phyloP scores from a whole-genome alignment of 441 rosid genomes.

The Codiaeum variegatum region DNA sequence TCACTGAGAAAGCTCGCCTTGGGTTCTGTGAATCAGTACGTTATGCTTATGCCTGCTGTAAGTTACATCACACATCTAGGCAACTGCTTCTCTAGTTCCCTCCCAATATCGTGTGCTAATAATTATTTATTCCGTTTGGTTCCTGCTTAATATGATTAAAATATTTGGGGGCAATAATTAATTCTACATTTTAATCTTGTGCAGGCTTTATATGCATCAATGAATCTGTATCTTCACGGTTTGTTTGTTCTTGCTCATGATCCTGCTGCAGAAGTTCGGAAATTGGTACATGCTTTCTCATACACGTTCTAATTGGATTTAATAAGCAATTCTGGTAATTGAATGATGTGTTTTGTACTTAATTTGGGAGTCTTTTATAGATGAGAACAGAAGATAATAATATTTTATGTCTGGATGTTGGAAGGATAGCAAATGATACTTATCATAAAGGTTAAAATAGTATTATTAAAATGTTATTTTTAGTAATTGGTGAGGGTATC shows the following conservation, averaged over 20 bases:
- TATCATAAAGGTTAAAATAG: too few relatives aligned
- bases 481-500: too few relatives aligned
- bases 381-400: too few relatives aligned
- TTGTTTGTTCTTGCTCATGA: constrained; percentile 87
- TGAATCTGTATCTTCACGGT: constrained; percentile 90
- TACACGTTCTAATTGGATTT: not conserved
- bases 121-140: not conserved
- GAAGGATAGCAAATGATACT: too few relatives aligned
- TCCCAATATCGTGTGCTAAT: not conserved
- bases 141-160: constrained; percentile 2
- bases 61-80: constrained; percentile 32
- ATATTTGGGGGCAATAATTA: constrained; percentile 13
- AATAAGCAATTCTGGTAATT: not conserved
- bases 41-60: constrained; percentile 96
- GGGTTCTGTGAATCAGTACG: constrained; percentile 84
- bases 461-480: too few relatives aligned
- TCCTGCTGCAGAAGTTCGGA: constrained; percentile 79
- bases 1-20: constrained; percentile 80
- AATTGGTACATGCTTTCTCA: constrained; percentile 53
- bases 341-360: not conserved
- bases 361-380: too few relatives aligned
- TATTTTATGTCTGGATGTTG: too few relatives aligned
- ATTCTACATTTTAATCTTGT: constrained; percentile 18
- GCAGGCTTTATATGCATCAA: constrained; percentile 77
- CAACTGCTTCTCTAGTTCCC: constrained; percentile 4